Conservation (phyloP, 2,329 filamentous ascomycete species). For the Ophiostoma australiae region DNA sequence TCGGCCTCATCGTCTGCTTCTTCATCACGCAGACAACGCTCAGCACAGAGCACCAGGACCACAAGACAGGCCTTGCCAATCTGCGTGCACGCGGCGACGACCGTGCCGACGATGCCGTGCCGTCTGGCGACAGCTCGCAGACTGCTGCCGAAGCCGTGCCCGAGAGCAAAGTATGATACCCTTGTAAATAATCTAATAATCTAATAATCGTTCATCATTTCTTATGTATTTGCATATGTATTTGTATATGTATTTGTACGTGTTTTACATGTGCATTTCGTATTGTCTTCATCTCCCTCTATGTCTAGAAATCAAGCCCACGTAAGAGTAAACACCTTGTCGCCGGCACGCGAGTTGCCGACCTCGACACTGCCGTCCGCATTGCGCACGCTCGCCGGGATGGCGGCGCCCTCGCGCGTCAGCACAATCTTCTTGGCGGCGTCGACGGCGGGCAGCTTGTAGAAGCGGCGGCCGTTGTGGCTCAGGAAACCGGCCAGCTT, state of each 20-base stretch:
- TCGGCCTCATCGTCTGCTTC: slow-evolving; percentile 45
- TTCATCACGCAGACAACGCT: slow-evolving; percentile 48
- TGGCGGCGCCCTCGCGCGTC: slow-evolving; percentile 41
- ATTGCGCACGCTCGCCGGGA: slow-evolving; percentile 39
- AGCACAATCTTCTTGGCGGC: slow-evolving; percentile 34
- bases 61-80: slow-evolving; percentile 52
- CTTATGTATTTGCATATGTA: background rate
- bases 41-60: slow-evolving; percentile 52
- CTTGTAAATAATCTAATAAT: background rate
- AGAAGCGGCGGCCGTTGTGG: slow-evolving; percentile 50
- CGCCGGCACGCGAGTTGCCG: slow-evolving; percentile 41
- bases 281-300: background rate
- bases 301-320: slow-evolving; percentile 30
- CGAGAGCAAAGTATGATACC: background rate
- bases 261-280: background rate
- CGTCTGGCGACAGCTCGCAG: background rate
- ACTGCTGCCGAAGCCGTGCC: slow-evolving; percentile 3
- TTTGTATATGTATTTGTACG: background rate
- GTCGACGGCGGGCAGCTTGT: slow-evolving; percentile 38
- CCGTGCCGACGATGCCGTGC: slow-evolving; percentile 26
- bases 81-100: slow-evolving; percentile 31
- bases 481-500: slow-evolving; percentile 52
- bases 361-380: slow-evolving; percentile 40
- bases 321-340: slow-evolving; percentile 40
- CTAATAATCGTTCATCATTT: background rate